Evolutionary conservation across 306 rosid species (phyloP).

Genomic region (Acacia acuminata): DNA sequence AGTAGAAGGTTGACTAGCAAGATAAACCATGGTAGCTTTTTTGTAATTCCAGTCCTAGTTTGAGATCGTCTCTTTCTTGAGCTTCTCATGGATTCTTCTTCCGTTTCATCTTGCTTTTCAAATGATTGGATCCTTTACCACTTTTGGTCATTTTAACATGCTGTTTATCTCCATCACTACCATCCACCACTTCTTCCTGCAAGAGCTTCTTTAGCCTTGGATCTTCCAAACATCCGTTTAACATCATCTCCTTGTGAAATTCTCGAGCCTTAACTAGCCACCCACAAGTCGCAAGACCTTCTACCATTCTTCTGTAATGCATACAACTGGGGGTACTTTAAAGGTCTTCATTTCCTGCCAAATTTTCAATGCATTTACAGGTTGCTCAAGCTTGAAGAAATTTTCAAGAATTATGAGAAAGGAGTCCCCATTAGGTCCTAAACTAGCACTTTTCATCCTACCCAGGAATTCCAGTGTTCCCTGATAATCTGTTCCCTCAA

Average conservation of each 20-base stretch:
- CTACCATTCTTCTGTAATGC: conserved; percentile 64
- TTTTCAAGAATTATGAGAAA: conserved; percentile 58
- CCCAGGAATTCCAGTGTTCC: conserved; percentile 64
- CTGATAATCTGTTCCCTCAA: conserved; percentile 60
- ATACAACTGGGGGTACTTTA: conserved; percentile 49
- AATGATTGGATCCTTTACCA: conserved; percentile 27
- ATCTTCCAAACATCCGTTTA: conserved; percentile 59
- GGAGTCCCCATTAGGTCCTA: conserved; percentile 62
- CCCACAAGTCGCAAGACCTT: conserved; percentile 62
- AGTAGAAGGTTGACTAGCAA: conserved; percentile 9
- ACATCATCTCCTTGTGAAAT: conserved; percentile 63
- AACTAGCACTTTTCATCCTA: conserved; percentile 61
- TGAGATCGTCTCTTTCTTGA: conserved; percentile 23
- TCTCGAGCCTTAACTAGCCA: conserved; percentile 65
- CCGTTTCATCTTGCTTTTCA: conserved; percentile 37
- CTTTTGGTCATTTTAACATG: conserved; percentile 33
- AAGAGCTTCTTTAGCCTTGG: conserved; percentile 66
- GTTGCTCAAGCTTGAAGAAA: conserved; percentile 60
- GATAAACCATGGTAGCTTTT: conserved; percentile 7
- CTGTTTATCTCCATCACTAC: conserved; percentile 31
- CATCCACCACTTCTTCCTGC: conserved; percentile 43
- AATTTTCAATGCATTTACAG: conserved; percentile 66
- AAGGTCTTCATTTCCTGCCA: conserved; percentile 69
- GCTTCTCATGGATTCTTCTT: conserved; percentile 24
- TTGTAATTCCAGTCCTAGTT: conserved; percentile 15